Evolutionary conservation across 2,329 filamentous ascomycete species (phyloP).

Genomic region (Alternaria conjuncta): DNA sequence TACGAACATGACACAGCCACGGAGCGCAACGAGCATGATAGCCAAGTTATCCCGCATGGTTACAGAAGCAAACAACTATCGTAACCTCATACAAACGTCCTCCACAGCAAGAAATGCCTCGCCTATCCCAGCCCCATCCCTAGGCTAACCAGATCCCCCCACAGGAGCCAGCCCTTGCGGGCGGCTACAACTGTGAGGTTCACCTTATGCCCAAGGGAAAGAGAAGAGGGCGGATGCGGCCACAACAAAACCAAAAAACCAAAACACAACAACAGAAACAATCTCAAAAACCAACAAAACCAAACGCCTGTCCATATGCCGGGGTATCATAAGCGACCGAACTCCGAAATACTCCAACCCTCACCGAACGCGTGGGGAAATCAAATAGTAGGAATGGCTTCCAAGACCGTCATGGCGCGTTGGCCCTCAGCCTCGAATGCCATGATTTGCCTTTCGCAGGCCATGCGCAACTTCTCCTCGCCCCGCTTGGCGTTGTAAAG

Average conservation of each 20-base stretch:
- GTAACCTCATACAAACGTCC: not conserved
- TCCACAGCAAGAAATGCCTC: constrained; percentile 1
- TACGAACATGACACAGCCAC: too few relatives aligned
- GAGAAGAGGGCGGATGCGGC: constrained; percentile 5
- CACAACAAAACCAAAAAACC: not conserved
- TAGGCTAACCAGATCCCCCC: constrained; percentile 23
- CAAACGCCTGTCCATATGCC: constrained; percentile 8
- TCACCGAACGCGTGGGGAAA: constrained; percentile 1
- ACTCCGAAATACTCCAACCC: constrained; percentile 15
- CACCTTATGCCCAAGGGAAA: constrained; percentile 26
- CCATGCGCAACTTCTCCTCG: constrained; percentile 76
- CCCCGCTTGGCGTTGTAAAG: constrained; percentile 78
- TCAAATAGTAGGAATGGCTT: constrained; percentile 53
- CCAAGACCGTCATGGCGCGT: constrained; percentile 77
- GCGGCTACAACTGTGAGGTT: constrained; percentile 26
- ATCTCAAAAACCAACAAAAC: constrained; percentile 7
- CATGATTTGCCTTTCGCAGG: constrained; percentile 83
- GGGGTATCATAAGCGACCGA: constrained; percentile 34
- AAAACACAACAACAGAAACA: not conserved
- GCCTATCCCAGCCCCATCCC: constrained; percentile 12
- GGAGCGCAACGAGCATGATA: too few relatives aligned
- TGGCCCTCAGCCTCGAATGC: constrained; percentile 84
- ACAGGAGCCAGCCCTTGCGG: constrained; percentile 27
- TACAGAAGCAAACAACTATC: too few relatives aligned
- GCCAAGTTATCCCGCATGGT: too few relatives aligned